phyloP scores from a whole-genome alignment of 441 rosid genomes.

The Jatropha podagrica region DNA sequence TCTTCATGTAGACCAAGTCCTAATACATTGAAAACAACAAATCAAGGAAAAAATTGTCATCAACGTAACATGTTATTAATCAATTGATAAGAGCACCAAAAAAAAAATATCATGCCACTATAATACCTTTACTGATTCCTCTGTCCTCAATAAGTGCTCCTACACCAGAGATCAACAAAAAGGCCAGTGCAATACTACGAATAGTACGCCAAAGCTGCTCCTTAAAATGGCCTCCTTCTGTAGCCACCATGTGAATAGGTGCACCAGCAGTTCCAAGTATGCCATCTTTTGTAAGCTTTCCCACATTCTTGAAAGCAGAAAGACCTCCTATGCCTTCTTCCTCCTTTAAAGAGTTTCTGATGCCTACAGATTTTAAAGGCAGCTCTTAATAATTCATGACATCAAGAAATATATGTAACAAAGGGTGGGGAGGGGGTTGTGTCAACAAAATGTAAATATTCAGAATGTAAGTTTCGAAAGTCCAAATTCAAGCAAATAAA shows the following conservation, averaged over 20 bases:
- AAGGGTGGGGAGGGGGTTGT: neutral
- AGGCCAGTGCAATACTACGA: constrained; percentile 71
- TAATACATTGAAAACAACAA: constrained; percentile 26
- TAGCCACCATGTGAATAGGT: constrained; percentile 83
- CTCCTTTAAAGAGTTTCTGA: constrained; percentile 45
- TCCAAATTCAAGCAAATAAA: neutral
- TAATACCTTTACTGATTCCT: constrained; percentile 80
- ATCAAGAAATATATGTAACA: neutral
- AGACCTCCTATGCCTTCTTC: constrained; percentile 61
- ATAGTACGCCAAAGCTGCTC: constrained; percentile 95
- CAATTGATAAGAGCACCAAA: constrained; percentile 1
- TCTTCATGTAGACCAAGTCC: constrained; percentile 93
- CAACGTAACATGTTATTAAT: constrained; percentile 5
- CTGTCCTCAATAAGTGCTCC: constrained; percentile 94
- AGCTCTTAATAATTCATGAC: neutral
- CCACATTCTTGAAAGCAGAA: constrained; percentile 65
- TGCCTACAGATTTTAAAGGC: constrained; percentile 43
- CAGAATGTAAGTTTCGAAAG: neutral
- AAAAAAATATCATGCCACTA: neutral
- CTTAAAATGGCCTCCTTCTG: constrained; percentile 85
- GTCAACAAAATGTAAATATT: neutral
- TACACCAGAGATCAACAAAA: constrained; percentile 81
- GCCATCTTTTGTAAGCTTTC: constrained; percentile 65
- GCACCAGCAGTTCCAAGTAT: constrained; percentile 78
- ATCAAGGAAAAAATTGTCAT: constrained; percentile 4